Evolutionary conservation across 1,139 yeast species (phyloP).

Genomic region (Debaryomyces udenii): DNA sequence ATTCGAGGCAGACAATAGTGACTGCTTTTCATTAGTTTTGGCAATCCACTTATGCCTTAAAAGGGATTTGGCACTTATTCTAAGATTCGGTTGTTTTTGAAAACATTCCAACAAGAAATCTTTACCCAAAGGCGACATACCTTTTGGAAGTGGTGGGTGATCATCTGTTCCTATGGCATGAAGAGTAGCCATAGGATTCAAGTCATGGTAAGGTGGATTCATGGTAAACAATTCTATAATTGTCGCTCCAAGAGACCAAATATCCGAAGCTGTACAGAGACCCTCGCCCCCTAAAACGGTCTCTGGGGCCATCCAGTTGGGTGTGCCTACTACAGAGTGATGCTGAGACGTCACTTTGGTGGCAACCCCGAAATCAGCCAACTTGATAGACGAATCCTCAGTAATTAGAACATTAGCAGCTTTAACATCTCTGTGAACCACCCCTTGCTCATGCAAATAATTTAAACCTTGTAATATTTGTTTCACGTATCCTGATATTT

Average conservation of each 20-base stretch:
- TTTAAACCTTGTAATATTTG: slow-evolving; percentile 77
- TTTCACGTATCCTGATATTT: slow-evolving; percentile 59
- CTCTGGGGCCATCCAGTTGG: slow-evolving; percentile 91
- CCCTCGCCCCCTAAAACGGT: slow-evolving; percentile 76
- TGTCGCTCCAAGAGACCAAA: slow-evolving; percentile 96
- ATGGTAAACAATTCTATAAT: slow-evolving; percentile 85
- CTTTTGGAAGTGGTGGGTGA: slow-evolving; percentile 75
- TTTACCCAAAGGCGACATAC: slow-evolving; percentile 52
- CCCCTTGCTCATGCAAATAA: slow-evolving; percentile 71
- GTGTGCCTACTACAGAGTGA: slow-evolving; percentile 63
- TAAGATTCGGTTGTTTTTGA: slow-evolving; percentile 67
- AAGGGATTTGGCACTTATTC: slow-evolving; percentile 60
- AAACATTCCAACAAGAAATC: slow-evolving; percentile 79
- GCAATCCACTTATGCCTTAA: slow-evolving; percentile 66
- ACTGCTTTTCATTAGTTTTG: slow-evolving; percentile 10
- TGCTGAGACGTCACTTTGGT: slow-evolving; percentile 52
- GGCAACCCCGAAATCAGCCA: slow-evolving; percentile 84
- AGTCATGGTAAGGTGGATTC: slow-evolving; percentile 82
- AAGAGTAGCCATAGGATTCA: slow-evolving; percentile 83
- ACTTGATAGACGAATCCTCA: slow-evolving; percentile 60
- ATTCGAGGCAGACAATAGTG: background rate
- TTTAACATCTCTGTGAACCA: slow-evolving; percentile 77
- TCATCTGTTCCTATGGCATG: slow-evolving; percentile 91
- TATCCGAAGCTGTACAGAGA: slow-evolving; percentile 83
- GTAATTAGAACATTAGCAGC: slow-evolving; percentile 75